Evolutionary conservation across 345 rosid genomes (phyloP), one percentile per base, ranked within the genome.

Genomic region (Physaria fendleri): DNA sequence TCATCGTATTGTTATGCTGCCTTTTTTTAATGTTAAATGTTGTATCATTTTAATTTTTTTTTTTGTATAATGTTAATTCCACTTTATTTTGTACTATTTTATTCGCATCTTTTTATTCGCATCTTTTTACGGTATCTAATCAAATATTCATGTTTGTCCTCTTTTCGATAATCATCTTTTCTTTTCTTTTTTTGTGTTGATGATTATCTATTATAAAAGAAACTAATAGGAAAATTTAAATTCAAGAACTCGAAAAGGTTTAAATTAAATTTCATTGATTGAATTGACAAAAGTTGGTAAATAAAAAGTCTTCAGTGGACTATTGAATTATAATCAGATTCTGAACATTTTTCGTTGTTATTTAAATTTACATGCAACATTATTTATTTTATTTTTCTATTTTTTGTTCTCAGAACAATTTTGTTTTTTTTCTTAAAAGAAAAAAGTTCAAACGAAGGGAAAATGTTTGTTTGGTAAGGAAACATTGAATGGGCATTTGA

Each of bases 401-500:
- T 44, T 28, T 32, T 11, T 65, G 18, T 64, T 34, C 13, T 27
- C 42, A 17, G 5, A 37, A 21, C 56, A 47, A 39, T 29, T 22
- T 11, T 48, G 39, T 7, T 22, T 12, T 25, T 9, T 14, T 1
- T 16, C 4, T 5, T 2, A 15, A 3, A 5, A 13, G 5, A 16
- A 35, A 30, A 29, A 9, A 18, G 16, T 1, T 8, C 22, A 2
- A 25, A 24, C 15, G 17, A 8, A 32, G 8, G 59, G 25, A 62
- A 39, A 54, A 57, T 38, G 71, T 67, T 59, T 59, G 73, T 69
- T 69, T 54, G 74, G 74, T 69, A 22, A 17, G 39, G 55, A 61
- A 68, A 61, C 73, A 69, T 69, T 69, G 49, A 69, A 61, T 69
- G 60, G 28, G 63, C 63, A 53, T 69, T 69, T 45, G 30, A 69